Percentiles rank a stretch among this genome's conserved stretches.
These are phyloP conservation scores for Cyathus pygmaeus DNA, from an alignment of 1,284 basidiomycete species.

Conservation along the genomic window DNA sequence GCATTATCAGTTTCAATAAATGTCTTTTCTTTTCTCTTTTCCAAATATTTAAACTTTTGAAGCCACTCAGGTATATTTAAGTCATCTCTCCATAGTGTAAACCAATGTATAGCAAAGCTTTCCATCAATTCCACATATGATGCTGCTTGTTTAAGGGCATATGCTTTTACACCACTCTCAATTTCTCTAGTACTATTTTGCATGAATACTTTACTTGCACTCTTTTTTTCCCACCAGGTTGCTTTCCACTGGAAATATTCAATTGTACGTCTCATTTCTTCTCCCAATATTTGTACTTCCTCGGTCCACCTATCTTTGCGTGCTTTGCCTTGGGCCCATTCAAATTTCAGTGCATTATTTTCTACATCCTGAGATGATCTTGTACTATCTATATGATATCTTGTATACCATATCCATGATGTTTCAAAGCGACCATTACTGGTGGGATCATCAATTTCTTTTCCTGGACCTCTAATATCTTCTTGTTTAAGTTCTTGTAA, in stretches of 20 bases:
- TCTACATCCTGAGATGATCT: background rate
- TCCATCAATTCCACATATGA: too few species aligned
- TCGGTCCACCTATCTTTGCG: slow-evolving; percentile 25
- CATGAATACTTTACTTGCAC: too few species aligned
- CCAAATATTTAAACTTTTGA: too few species aligned
- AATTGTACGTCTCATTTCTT: slow-evolving; percentile 28
- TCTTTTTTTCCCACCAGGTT: slow-evolving; percentile 11
- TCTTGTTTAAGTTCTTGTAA: background rate
- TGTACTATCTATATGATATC: too few species aligned
- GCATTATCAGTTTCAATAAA: too few species aligned
- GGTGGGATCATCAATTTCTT: background rate
- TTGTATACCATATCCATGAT: background rate
- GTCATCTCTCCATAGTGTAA: too few species aligned
- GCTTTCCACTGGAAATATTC: slow-evolving; percentile 18
- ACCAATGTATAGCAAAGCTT: too few species aligned
- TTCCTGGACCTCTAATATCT: background rate
- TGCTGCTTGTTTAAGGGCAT: too few species aligned
- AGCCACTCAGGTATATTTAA: too few species aligned
- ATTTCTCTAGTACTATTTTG: too few species aligned
- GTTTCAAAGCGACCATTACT: background rate
- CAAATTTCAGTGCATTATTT: slow-evolving; percentile 5
- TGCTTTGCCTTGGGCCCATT: slow-evolving; percentile 24
- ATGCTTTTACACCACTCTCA: too few species aligned
- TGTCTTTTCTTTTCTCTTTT: too few species aligned
- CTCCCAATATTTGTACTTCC: slow-evolving; percentile 25